A percentile compares a stretch with the other conserved stretches of the same genome.
Conservation (phyloP, 2,329 filamentous ascomycete species). For the Mycosphaerella sp. region DNA sequence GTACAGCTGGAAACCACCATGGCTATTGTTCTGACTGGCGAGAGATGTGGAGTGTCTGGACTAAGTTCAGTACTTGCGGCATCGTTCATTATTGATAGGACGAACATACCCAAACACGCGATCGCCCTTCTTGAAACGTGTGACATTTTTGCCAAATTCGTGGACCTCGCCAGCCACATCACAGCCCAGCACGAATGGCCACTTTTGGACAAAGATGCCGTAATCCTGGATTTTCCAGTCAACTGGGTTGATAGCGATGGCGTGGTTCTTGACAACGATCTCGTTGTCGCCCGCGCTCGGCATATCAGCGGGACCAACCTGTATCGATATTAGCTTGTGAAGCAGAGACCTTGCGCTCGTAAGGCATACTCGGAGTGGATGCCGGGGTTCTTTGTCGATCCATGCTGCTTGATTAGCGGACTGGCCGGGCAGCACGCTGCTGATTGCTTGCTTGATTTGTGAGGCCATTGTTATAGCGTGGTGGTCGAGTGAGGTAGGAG, state of each 20-base stretch:
- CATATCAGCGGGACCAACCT: slow-evolving; percentile 29
- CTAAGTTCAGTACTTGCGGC: not conserved
- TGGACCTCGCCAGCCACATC: slow-evolving; percentile 37
- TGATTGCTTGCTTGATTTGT: not conserved
- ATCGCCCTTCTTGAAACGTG: slow-evolving; percentile 34
- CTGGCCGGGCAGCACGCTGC: not conserved
- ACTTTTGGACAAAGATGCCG: slow-evolving; percentile 32
- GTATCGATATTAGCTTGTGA: not conserved
- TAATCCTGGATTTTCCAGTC: slow-evolving; percentile 37
- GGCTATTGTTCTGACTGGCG: slow-evolving; percentile 20
- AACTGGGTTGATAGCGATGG: slow-evolving; percentile 37
- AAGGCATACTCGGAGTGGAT: slow-evolving; percentile 9
- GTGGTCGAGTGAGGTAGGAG: not conserved
- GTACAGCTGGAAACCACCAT: slow-evolving; percentile 35
- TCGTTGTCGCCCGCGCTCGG: slow-evolving; percentile 32
- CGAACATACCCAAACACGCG: slow-evolving; percentile 31
- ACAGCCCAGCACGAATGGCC: slow-evolving; percentile 34
- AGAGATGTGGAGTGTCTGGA: slow-evolving; percentile 24
- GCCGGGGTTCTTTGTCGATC: slow-evolving; percentile 22
- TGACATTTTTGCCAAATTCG: slow-evolving; percentile 34
- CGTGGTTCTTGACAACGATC: slow-evolving; percentile 34
- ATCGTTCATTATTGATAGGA: not conserved
- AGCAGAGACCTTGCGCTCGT: not conserved
- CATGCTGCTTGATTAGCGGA: slow-evolving; percentile 29
- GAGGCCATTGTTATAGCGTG: not conserved